Base-by-base conservation (phyloP, 768 basidiomycete genomes). In the Clitopilus hobsonii region DNA sequence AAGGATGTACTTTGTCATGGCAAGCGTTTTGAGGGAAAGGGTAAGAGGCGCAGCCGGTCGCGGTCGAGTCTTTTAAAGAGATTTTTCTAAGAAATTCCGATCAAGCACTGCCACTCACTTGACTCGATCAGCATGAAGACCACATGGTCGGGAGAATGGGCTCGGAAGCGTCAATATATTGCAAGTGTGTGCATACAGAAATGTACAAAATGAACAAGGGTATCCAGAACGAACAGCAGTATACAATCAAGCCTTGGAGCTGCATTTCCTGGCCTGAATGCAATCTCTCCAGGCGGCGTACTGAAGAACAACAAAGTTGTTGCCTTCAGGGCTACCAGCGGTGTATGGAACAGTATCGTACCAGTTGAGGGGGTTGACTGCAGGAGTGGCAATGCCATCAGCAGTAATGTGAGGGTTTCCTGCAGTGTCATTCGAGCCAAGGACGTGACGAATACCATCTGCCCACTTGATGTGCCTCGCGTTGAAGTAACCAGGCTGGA, bases 1-100 rank as follows among this genome's bases (percentile, higher is more conserved):
- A 60, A 98, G 64, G 65, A 98, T 98, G 75, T 92, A 98, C 76
- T 98, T 98, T 57, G 91, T 94, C 90, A 94, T 94, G 52, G 61
- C 55, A 55, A 58, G 38, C 52, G 41, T 45, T 45, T 45, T 45
- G 41, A 45, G 41, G 41, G 41, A 45, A 45, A 45, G 41, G 41
- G 41, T 45, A 45, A 45, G 41, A 45, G 41, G 41, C 41, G 41
- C 41, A 20, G 41, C 41, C 41, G 41, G 41, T 18, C 41, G n/a
- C 41, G 41, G 18, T 45, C 41, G 22, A 45, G 41, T 8, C 41
- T 45, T 45, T 45, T 45, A 18, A 45, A 45, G 18, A 45, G 41
- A 45, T 45, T 45, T 45, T 45, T 45, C 41, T 45, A 20, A 36
- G 13, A 36, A 36, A 36, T 36, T 36, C 32, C 41, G 41, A 45